Conservation (phyloP, 257 asterid species). For the Lycium barbarum region DNA sequence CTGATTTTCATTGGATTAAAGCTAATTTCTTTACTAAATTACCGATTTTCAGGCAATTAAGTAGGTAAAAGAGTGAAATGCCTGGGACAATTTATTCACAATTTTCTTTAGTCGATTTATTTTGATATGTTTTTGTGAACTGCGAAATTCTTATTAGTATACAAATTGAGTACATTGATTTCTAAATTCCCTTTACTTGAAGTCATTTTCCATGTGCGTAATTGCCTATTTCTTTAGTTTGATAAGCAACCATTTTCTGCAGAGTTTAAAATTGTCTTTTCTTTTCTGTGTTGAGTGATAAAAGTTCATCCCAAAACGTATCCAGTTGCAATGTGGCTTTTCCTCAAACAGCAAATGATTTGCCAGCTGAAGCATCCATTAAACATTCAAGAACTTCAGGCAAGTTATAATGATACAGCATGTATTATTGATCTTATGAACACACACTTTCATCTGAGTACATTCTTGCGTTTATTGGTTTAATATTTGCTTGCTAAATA, state of each 20-base stretch:
- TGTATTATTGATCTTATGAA: slow-evolving; percentile 13
- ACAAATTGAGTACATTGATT: neutral
- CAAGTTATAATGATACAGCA: slow-evolving; percentile 37
- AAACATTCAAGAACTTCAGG: slow-evolving; percentile 73
- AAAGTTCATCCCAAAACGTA: slow-evolving; percentile 50
- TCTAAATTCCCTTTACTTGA: slow-evolving; percentile 1
- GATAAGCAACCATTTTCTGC: slow-evolving; percentile 10
- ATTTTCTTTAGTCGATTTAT: neutral
- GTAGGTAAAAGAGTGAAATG: neutral
- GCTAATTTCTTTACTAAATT: slow-evolving; percentile 9
- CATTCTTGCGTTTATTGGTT: slow-evolving; percentile 14
- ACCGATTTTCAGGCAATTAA: neutral
- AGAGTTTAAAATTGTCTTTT: slow-evolving; percentile 13
- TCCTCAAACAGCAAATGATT: slow-evolving; percentile 47
- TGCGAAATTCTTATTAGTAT: neutral
- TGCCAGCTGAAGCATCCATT: slow-evolving; percentile 51
- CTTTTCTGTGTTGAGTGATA: slow-evolving; percentile 48
- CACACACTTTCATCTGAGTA: slow-evolving; percentile 3
- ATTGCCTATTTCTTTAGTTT: neutral
- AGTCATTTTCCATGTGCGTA: slow-evolving; percentile 1
- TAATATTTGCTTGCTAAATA: slow-evolving; percentile 25
- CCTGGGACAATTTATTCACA: neutral
- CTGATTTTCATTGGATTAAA: slow-evolving; percentile 21
- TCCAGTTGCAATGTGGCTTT: slow-evolving; percentile 46
- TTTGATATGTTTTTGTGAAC: slow-evolving; percentile 20